Base-by-base conservation (phyloP, 2,329 filamentous ascomycete species). In the Acrodontium crateriforme region DNA sequence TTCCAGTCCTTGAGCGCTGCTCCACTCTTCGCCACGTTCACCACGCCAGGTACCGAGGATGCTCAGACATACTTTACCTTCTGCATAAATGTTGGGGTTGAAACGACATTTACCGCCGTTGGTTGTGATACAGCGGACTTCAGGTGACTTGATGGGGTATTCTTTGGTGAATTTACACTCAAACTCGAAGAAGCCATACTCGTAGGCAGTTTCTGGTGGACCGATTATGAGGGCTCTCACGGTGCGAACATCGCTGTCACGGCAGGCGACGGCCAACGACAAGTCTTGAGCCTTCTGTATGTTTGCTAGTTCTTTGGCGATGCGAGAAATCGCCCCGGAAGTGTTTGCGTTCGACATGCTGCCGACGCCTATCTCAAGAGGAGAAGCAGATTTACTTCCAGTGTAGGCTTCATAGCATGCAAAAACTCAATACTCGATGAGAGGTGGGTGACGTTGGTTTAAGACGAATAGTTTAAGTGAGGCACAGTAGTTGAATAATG, bases 191-290 rank as follows among this genome's bases (percentile, higher is more conserved):
- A 69, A 67, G 1, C 67, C 68, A 40, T 65, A 60, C 39, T 71
- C 69, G 44, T 74, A 74, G 2, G 69, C 69, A 1, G 69, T 73
- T 30, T 65, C 66, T 19, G 53, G 46, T 1, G 69, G 67, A 1
- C 69, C 69, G 25, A 71, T 53, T 28, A 74, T 69, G 3, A 73
- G 47, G 12, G 69, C 61, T 12, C 69, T 65, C 20, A 73, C 77
- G 50, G 82, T 78, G 30, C 85, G 78, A 35, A 95, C 81, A 54
- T 98, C 84, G 42, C 74, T 68, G 55, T 95, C 89, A 28, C 79
- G 69, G 50, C 80, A 92, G 31, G 81, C 79, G 26, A 94, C 84
- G 8, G 82, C 82, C 38, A 95, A 69, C 16, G 85, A 92, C 18
- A 94, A 65, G 55, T 94, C 85, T 12, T 74, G 70, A 38, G 72